phyloP scores from a whole-genome alignment of 129 eudicot species.

The Lactuca sativa region DNA sequence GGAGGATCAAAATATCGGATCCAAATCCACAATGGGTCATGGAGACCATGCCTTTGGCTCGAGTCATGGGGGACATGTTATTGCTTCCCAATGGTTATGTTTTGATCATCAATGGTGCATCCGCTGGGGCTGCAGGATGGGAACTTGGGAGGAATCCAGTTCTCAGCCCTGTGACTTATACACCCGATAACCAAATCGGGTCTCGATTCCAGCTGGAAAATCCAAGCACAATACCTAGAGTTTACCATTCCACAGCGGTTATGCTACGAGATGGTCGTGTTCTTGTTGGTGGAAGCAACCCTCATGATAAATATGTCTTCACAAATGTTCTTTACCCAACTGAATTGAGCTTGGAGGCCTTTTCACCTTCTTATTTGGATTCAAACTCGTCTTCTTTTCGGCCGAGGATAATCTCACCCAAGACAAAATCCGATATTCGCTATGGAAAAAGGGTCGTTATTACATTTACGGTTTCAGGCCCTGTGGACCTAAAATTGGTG shows the following conservation, averaged over 20 bases:
- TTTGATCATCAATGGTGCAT: conserved; percentile 51
- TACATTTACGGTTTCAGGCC: conserved; percentile 33
- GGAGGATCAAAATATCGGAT: conserved; percentile 49
- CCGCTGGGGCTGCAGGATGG: conserved; percentile 58
- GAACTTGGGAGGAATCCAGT: conserved; percentile 50
- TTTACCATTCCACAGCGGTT: conserved; percentile 56
- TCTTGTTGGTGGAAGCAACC: conserved; percentile 63
- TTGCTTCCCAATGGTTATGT: conserved; percentile 52
- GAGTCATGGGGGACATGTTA: conserved; percentile 73
- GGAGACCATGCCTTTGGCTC: conserved; percentile 65
- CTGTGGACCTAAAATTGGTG: conserved; percentile 20
- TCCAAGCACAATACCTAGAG: conserved; percentile 43
- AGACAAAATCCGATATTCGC: conserved; percentile 21
- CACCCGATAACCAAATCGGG: conserved; percentile 23
- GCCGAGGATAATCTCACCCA: conserved; percentile 45
- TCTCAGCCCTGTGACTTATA: conserved; percentile 49
- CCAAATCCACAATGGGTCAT: conserved; percentile 52
- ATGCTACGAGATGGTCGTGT: conserved; percentile 55
- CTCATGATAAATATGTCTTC: conserved; percentile 50
- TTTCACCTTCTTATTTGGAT: conserved; percentile 57
- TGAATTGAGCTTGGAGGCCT: conserved; percentile 61
- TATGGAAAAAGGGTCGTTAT: conserved; percentile 29
- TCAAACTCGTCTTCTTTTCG: conserved; percentile 28
- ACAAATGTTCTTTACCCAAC: conserved; percentile 54
- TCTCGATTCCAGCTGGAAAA: conserved; percentile 46